Base-by-base conservation (phyloP, 2,329 filamentous ascomycete genomes). In the Fusarium drepaniforme region DNA sequence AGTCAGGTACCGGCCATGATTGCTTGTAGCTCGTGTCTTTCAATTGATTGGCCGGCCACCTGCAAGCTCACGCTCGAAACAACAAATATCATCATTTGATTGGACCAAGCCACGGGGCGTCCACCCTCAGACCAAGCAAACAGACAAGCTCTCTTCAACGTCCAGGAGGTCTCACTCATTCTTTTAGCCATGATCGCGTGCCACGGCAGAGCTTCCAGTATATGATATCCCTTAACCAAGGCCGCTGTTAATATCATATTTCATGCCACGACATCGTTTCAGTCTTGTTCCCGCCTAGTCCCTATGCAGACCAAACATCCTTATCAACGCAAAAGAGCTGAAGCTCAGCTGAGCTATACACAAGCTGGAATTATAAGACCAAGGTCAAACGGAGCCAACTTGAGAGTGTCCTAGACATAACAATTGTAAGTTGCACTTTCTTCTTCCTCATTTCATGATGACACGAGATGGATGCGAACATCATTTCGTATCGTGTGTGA, bases 31-130 rank as follows among this genome's bases (percentile, higher is more conserved):
- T 25, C 53, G 16, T 38, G 21, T 38, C 56, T 11, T 25, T 15
- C 6, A 61, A 23, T 61, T 61, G 38, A 65, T 65, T 65, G 63
- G 63, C n/a, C 7, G 21, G 28, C 25, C 51, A 59, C 35, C 16
- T 49, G 8, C 37, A 58, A 42, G 18, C 28, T 35, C 51, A 5
- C 51, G 18, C 28, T 56, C 51, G 18, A 56, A 56, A 56, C 51
- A 35, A 44, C 63, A 58, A 16, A 49, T 49, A 64, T 30, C 46
- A 40, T n/a, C 37, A 18, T 25, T 16, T 46, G 25, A 65, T 65
- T 65, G 63, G 63, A 8, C n/a, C 15, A 58, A 18, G 44, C 8
- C n/a, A 46, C 46, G 63, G 62, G 28, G 63, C 28, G 30, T 56
- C 51, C 51, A 56, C 51, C 28, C 62, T 64, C 53, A 23, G 21